These are phyloP conservation scores for Exophiala alcalophila DNA, from an alignment of 2,329 filamentous ascomycete species.

Conservation along the genomic window DNA sequence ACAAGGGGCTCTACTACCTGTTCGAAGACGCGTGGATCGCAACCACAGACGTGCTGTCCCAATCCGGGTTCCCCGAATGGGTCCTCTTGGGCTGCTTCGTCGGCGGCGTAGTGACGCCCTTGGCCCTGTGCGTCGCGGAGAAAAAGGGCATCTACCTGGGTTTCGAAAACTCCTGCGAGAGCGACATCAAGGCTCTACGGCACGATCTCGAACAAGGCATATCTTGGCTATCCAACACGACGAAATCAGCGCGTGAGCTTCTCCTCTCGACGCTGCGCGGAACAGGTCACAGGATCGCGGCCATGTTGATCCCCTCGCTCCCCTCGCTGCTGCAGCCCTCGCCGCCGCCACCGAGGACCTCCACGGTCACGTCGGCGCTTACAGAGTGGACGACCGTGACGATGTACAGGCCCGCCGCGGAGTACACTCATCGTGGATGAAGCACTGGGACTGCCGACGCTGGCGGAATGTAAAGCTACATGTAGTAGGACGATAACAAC, in stretches of 20 bases:
- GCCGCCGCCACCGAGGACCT: not conserved
- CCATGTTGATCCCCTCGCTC: not conserved
- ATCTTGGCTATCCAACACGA: too few species aligned
- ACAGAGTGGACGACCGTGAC: slow-evolving; percentile 7
- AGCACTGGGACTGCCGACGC: too few species aligned
- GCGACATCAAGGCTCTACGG: too few species aligned
- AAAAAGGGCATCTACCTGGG: too few species aligned
- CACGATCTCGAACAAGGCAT: too few species aligned
- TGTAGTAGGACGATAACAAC: too few species aligned
- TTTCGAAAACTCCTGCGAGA: too few species aligned
- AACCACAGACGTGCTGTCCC: not conserved
- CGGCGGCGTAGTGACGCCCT: not conserved
- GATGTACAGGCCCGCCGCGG: not conserved
- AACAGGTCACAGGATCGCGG: too few species aligned
- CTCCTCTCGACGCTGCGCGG: too few species aligned
- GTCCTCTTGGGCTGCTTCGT: not conserved
- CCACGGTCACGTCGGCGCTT: not conserved
- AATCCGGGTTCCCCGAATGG: slow-evolving; percentile 6
- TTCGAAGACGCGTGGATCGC: slow-evolving; percentile 4
- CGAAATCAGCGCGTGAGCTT: too few species aligned
- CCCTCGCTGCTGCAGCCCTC: not conserved
- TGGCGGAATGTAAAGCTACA: too few species aligned
- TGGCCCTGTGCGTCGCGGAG: not conserved
- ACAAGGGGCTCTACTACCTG: not conserved
- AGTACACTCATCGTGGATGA: too few species aligned